Percentiles rank a stretch among this genome's conserved stretches.
Conservation (phyloP, 345 rosid species). For the Cardamine occulta region DNA sequence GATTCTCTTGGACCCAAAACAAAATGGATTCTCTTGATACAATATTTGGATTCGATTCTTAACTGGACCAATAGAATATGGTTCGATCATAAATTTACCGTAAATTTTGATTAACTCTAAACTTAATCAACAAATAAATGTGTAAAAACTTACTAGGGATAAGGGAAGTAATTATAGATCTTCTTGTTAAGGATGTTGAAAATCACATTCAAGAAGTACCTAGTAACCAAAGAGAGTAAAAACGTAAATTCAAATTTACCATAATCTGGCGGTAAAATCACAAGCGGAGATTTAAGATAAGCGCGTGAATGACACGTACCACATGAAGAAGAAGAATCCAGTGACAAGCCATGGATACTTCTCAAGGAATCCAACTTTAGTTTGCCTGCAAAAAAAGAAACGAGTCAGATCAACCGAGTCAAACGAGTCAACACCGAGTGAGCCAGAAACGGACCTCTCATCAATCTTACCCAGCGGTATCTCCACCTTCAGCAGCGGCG, state of each 20-base stretch:
- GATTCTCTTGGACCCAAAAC: not conserved
- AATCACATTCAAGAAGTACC: conserved; percentile 84
- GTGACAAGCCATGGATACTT: conserved; percentile 83
- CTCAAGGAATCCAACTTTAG: conserved; percentile 67
- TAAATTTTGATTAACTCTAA: not conserved
- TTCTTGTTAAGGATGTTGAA: conserved; percentile 98
- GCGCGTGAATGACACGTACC: conserved; percentile 52
- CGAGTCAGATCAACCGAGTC: conserved; percentile 48
- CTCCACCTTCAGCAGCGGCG: conserved; percentile 79
- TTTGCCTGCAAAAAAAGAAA: conserved; percentile 54
- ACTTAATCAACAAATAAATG: not conserved
- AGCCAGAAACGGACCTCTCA: conserved; percentile 65
- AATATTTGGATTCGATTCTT: conserved; percentile 21
- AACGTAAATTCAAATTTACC: not conserved
- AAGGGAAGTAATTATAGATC: conserved; percentile 97
- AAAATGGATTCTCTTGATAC: not conserved
- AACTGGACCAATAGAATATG: conserved; percentile 20
- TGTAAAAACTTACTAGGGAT: conserved; percentile 75
- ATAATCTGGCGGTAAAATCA: conserved; percentile 24
- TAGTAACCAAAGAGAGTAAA: conserved; percentile 7
- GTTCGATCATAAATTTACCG: conserved; percentile 4
- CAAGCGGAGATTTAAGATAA: conserved; percentile 18
- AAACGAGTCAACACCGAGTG: conserved; percentile 44
- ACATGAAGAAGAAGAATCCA: conserved; percentile 98
- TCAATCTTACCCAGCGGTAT: conserved; percentile 94